Evolutionary conservation across 2,329 filamentous ascomycete species (phyloP), one percentile per base, ranked within the genome.

Genomic region (Didymosphaeria variabile): DNA sequence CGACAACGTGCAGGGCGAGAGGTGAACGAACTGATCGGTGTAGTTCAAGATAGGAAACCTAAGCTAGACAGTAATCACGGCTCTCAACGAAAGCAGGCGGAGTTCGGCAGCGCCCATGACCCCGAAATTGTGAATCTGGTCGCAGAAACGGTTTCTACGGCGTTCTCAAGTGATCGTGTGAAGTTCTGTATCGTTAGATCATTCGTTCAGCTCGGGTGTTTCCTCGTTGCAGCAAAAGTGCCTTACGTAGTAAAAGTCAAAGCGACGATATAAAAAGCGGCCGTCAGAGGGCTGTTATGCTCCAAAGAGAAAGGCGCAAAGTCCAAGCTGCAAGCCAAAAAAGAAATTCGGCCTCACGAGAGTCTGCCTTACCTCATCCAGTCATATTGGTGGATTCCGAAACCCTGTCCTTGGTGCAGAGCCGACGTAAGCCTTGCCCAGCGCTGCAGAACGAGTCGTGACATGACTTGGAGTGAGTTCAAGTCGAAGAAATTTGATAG

Each of bases 281-380:
- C 51, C 49, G 57, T 51, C 34, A 50, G 57, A 57, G 50, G 38
- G 36, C 42, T 56, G 47, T 57, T 59, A 56, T 59, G 50, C 51
- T 45, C 38, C 21, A 38, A 49, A n/a, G 17, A 32, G 38, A 45
- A 26, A 46, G 52, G 40, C 46, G 34, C 40, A 45, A 29, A 44
- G 34, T 49, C 47, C 55, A 58, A 59, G 60, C 57, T 53, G 19
- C 44, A 51, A 47, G 34, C 21, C 34, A n/a, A 55, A 53, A 47
- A 49, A 49, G 38, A 45, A 21, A 34, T 40, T 49, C 51, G 57
- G 54, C 61, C 61, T 50, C 32, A 46, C 44, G 32, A 21, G 52
- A 62, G 49, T 61, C 56, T 61, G 60, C 58, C 61, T 61, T 63
- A 51, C 47, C 52, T 19, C 40, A 42, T 31, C 34, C 46, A 53